Percentiles rank a stretch among this genome's conserved stretches.
Evolutionary conservation across 495 filamentous ascomycete species (phyloP).

Genomic region (Tuber aestivum): DNA sequence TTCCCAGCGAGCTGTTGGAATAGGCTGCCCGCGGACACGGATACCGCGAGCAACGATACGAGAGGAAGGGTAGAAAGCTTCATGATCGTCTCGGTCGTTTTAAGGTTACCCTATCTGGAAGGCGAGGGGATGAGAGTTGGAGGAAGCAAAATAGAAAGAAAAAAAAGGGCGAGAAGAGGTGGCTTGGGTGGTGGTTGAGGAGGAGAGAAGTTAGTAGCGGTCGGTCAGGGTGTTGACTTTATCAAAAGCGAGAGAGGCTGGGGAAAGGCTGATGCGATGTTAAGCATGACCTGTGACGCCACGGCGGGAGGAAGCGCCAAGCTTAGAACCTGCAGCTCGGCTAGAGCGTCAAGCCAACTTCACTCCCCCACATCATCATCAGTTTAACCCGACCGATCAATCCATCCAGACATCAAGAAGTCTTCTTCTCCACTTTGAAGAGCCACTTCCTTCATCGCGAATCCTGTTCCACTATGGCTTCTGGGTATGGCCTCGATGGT

Average conservation of each 20-base stretch:
- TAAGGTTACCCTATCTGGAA: neutral
- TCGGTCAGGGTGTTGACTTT: conserved; percentile 11
- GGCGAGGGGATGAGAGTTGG: neutral
- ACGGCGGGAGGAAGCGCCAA: conserved; percentile 13
- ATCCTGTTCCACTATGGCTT: conserved; percentile 58
- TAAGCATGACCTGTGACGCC: conserved; percentile 14
- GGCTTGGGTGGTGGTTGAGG: neutral
- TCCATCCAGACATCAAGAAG: neutral
- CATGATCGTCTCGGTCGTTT: conserved; percentile 42
- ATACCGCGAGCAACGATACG: conserved; percentile 42
- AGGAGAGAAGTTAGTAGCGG: conserved; percentile 5
- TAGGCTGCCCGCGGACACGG: conserved; percentile 41
- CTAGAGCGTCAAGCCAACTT: neutral
- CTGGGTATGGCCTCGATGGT: conserved; percentile 72
- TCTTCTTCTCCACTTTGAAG: neutral
- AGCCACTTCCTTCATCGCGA: neutral
- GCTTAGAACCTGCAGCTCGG: conserved; percentile 11
- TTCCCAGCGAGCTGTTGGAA: conserved; percentile 34
- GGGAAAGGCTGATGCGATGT: conserved; percentile 3
- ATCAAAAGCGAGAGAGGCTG: conserved; percentile 17
- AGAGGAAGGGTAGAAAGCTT: conserved; percentile 48
- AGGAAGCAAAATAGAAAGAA: neutral
- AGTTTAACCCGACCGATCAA: neutral
- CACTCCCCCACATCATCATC: neutral
- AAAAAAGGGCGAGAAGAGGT: neutral